These are phyloP conservation scores for Globisporangium radiosum DNA, from an alignment of 352 stramenopile genomes.

Conservation along the genomic window DNA sequence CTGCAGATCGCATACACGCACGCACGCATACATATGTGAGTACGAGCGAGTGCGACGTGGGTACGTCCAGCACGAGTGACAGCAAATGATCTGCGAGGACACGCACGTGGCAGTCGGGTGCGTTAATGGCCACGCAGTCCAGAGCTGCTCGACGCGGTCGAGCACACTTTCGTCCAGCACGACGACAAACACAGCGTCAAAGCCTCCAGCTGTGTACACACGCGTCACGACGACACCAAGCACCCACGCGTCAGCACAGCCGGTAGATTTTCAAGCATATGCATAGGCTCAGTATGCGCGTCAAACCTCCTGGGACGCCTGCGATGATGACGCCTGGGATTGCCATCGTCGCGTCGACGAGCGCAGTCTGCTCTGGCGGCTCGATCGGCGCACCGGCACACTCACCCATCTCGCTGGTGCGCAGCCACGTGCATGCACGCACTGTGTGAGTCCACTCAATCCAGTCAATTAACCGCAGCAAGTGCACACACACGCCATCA, in stretches of 20 bases:
- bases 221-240: background rate
- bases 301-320: slow-evolving; percentile 87
- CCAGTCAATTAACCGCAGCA: background rate
- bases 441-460: too few relatives aligned
- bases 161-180: slow-evolving; percentile 57
- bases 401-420: slow-evolving; percentile 79
- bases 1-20: slow-evolving; percentile 14
- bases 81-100: background rate
- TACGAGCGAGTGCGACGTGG: background rate
- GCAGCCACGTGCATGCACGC: background rate
- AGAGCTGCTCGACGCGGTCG: slow-evolving; percentile 63
- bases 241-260: background rate
- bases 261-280: too few relatives aligned
- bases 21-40: background rate
- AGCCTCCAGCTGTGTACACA: slow-evolving; percentile 80
- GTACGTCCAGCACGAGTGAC: background rate
- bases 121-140: slow-evolving; percentile 51
- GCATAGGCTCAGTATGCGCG: too few relatives aligned
- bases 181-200: slow-evolving; percentile 94
- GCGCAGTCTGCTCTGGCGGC: slow-evolving; percentile 83
- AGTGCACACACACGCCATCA: background rate
- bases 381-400: slow-evolving; percentile 90
- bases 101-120: slow-evolving; percentile 43
- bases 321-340: slow-evolving; percentile 92
- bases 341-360: slow-evolving; percentile 90